phyloP scores from a whole-genome alignment of 257 asterid species.

The Petunia axillaris region DNA sequence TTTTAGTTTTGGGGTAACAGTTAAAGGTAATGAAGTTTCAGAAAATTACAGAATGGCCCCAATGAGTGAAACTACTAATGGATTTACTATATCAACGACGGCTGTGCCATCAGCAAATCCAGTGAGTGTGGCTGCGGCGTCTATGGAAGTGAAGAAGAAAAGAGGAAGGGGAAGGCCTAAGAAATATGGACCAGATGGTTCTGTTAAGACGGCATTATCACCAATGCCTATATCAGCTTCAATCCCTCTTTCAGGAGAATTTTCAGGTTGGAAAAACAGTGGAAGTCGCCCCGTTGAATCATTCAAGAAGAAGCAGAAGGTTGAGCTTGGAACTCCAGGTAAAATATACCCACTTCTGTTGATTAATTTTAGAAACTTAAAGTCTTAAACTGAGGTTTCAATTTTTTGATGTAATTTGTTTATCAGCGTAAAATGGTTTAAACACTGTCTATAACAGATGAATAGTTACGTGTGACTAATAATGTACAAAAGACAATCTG shows the following conservation, averaged over 20 bases:
- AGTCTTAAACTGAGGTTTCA: background rate
- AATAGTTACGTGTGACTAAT: slow-evolving; percentile 22
- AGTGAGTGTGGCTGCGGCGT: slow-evolving; percentile 35
- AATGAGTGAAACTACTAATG: slow-evolving; percentile 48
- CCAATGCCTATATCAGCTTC: slow-evolving; percentile 99
- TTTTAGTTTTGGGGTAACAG: slow-evolving; percentile 52
- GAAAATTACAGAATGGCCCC: slow-evolving; percentile 62
- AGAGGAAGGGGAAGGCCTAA: slow-evolving; percentile 93
- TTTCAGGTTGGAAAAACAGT: slow-evolving; percentile 65
- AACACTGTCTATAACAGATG: background rate
- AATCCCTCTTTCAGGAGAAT: slow-evolving; percentile 84
- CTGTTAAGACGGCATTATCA: slow-evolving; percentile 57
- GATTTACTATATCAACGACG: slow-evolving; percentile 51
- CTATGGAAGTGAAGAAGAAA: slow-evolving; percentile 49
- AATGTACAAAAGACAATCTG: slow-evolving; percentile 43
- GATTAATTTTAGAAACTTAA: background rate
- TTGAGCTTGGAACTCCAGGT: slow-evolving; percentile 67
- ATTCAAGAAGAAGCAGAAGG: slow-evolving; percentile 71
- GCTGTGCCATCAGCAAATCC: slow-evolving; percentile 33
- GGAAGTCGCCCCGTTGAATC: slow-evolving; percentile 54
- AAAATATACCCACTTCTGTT: background rate
- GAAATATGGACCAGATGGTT: slow-evolving; percentile 73
- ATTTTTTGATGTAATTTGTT: background rate
- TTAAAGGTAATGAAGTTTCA: slow-evolving; percentile 61
- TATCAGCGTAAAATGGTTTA: background rate